These are phyloP conservation scores for Ophiostoma sp. DNA, from an alignment of 2,329 filamentous ascomycete genomes.

Conservation along the genomic window DNA sequence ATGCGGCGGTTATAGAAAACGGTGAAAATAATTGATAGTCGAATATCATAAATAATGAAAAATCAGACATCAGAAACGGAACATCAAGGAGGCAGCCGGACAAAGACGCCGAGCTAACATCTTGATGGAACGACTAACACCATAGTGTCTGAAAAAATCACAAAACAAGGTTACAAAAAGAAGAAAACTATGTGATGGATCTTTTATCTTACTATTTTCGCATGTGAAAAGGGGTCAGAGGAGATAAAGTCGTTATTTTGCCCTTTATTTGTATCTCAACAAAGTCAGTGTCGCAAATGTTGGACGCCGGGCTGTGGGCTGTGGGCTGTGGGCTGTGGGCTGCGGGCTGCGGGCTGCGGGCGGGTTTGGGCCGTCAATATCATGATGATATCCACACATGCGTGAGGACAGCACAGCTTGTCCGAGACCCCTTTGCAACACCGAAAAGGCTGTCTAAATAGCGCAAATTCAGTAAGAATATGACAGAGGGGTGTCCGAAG, in stretches of 20 bases:
- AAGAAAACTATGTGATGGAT: neutral
- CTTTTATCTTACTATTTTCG: neutral
- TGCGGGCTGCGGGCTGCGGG: no score
- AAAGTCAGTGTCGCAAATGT: no score
- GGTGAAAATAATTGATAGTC: neutral
- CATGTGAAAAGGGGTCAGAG: neutral
- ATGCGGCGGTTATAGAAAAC: neutral
- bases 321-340: no score
- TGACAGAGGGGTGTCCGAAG: neutral
- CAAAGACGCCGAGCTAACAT: slow-evolving; percentile 8
- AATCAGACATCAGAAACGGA: neutral
- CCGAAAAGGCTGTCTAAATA: neutral
- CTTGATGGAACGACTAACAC: slow-evolving; percentile 9
- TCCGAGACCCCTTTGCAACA: neutral
- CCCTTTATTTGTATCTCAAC: neutral
- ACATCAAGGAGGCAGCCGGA: slow-evolving; percentile 12
- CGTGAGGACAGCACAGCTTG: neutral
- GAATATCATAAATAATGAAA: neutral
- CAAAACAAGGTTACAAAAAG: neutral
- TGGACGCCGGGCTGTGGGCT: no score
- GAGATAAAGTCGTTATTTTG: neutral
- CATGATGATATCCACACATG: neutral
- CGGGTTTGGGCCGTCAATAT: neutral
- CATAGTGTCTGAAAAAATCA: neutral
- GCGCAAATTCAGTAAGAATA: neutral